Conservation (phyloP, 2,329 filamentous ascomycete genomes). For the Ophiostoma ips region DNA sequence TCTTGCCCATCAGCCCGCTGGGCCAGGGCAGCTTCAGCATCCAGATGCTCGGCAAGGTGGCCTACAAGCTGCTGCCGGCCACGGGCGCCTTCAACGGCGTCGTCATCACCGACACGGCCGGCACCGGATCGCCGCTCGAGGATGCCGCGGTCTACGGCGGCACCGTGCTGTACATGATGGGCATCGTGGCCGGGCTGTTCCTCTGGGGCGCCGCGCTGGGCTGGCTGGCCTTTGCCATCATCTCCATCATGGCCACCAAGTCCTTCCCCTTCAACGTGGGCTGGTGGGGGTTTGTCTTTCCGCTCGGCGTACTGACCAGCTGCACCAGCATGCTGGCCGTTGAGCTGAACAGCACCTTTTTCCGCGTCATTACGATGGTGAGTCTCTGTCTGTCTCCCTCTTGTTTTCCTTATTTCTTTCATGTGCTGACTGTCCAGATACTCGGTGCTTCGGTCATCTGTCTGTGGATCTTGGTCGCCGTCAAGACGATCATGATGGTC, state of each 20-base stretch:
- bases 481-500: conserved; percentile 24
- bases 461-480: conserved; percentile 29
- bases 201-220: conserved; percentile 23
- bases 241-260: conserved; percentile 20
- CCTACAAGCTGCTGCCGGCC: conserved; percentile 19
- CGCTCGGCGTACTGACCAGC: conserved; percentile 25
- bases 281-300: conserved; percentile 28
- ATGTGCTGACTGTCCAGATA: conserved; percentile 15
- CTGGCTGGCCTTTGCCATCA: conserved; percentile 22
- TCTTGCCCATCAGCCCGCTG: conserved; percentile 47
- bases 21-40: conserved; percentile 46
- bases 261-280: conserved; percentile 25
- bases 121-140: conserved; percentile 22
- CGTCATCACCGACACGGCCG: neutral
- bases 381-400: neutral
- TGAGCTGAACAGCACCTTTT: conserved; percentile 30
- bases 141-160: conserved; percentile 28
- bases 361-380: conserved; percentile 23
- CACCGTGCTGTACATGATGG: conserved; percentile 39
- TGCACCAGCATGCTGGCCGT: conserved; percentile 26
- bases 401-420: neutral
- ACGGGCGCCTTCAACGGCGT: conserved; percentile 25
- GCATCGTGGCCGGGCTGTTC: conserved; percentile 24
- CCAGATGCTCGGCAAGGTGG: conserved; percentile 28
- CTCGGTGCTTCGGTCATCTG: conserved; percentile 27